phyloP scores from a whole-genome alignment of 495 filamentous ascomycete genomes.

The Neurospora intermedia region DNA sequence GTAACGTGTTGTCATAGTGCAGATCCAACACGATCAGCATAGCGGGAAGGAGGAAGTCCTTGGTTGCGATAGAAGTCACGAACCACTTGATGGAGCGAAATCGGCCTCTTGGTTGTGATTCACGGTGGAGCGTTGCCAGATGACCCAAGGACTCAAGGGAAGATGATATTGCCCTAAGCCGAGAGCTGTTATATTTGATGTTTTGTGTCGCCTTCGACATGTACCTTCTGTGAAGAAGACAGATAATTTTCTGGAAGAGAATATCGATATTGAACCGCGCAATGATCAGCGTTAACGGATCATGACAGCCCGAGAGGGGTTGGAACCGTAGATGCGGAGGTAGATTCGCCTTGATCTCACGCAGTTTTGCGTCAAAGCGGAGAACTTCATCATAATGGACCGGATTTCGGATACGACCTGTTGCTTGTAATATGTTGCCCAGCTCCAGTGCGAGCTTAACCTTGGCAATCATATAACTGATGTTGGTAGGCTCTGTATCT shows the following conservation, averaged over 20 bases:
- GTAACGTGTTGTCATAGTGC: slow-evolving; percentile 34
- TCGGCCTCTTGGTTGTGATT: slow-evolving; percentile 62
- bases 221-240: slow-evolving; percentile 78
- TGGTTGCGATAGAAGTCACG: slow-evolving; percentile 63
- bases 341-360: slow-evolving; percentile 53
- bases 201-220: slow-evolving; percentile 58
- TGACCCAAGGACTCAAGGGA: slow-evolving; percentile 65
- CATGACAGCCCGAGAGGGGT: slow-evolving; percentile 59
- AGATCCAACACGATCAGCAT: slow-evolving; percentile 84
- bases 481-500: slow-evolving; percentile 66
- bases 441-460: slow-evolving; percentile 50
- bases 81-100: slow-evolving; percentile 63
- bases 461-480: slow-evolving; percentile 83
- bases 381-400: slow-evolving; percentile 72
- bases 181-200: slow-evolving; percentile 66
- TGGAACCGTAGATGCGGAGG: slow-evolving; percentile 61
- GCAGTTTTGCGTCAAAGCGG: slow-evolving; percentile 60
- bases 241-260: slow-evolving; percentile 70
- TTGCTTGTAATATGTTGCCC: slow-evolving; percentile 41
- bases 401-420: slow-evolving; percentile 36
- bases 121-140: slow-evolving; percentile 64
- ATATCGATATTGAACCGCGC: slow-evolving; percentile 73
- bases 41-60: slow-evolving; percentile 77
- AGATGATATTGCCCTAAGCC: slow-evolving; percentile 70
- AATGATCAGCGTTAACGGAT: slow-evolving; percentile 69